Conservation (phyloP, 306 rosid genomes). For the Urtica urens region DNA sequence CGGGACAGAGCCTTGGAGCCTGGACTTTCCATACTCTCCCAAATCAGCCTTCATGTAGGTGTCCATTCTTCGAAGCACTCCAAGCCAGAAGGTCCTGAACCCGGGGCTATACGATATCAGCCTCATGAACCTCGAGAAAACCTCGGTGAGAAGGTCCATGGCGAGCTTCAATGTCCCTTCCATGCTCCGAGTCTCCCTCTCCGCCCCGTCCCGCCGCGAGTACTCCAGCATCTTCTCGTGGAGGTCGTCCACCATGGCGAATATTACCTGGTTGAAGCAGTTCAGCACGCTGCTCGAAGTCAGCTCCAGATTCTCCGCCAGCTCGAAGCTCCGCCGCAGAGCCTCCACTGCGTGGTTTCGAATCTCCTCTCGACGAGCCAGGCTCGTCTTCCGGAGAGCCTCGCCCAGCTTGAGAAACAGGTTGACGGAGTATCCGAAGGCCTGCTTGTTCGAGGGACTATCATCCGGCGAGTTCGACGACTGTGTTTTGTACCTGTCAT, state of each 20-base stretch:
- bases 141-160: conserved; percentile 60
- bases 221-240: conserved; percentile 91
- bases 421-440: conserved; percentile 23
- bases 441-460: too few species aligned
- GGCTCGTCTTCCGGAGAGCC: conserved; percentile 56
- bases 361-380: conserved; percentile 75
- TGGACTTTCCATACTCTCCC: conserved; percentile 54
- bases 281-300: conserved; percentile 42
- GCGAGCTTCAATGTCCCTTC: conserved; percentile 74
- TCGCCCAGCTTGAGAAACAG: conserved; percentile 76
- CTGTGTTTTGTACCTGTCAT: too few species aligned
- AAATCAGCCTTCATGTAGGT: conserved; percentile 83
- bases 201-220: conserved; percentile 71
- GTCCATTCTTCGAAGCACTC: conserved; percentile 87
- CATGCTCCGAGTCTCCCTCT: conserved; percentile 86
- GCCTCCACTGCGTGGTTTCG: conserved; percentile 70
- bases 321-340: conserved; percentile 45
- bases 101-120: conserved; percentile 43
- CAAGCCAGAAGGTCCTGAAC: conserved; percentile 72
- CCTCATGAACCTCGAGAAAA: conserved; percentile 52
- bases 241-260: conserved; percentile 84
- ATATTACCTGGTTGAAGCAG: conserved; percentile 63
- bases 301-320: conserved; percentile 60
- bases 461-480: too few species aligned
- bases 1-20: conserved; percentile 42